Conservation (phyloP, 805 yeast species). For the Candida ponderosae region DNA sequence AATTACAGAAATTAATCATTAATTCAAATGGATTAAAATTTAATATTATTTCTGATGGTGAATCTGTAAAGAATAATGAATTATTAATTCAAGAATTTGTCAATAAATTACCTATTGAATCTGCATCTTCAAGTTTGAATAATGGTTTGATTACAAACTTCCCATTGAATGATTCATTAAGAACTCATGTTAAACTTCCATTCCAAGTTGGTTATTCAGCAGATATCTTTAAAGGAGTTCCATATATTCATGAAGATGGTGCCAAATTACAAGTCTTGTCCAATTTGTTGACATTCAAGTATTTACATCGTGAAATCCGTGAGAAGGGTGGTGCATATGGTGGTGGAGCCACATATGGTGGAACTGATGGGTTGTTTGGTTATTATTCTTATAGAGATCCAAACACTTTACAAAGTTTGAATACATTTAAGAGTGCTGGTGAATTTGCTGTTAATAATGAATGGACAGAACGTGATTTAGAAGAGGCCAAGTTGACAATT, state of each 20-base stretch:
- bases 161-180: slow-evolving; percentile 14
- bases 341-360: slow-evolving; percentile 83
- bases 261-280: slow-evolving; percentile 81
- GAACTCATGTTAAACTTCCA: slow-evolving; percentile 62
- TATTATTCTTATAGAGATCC: slow-evolving; percentile 95
- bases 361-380: slow-evolving; percentile 70
- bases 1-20: slow-evolving; percentile 38
- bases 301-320: slow-evolving; percentile 81
- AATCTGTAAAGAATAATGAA: slow-evolving; percentile 20
- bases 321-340: slow-evolving; percentile 99
- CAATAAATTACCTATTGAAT: slow-evolving; percentile 17
- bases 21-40: slow-evolving; percentile 37
- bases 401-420: slow-evolving; percentile 62
- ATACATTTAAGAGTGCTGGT: slow-evolving; percentile 48
- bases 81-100: slow-evolving; percentile 22
- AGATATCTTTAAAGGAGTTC: slow-evolving; percentile 54
- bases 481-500: slow-evolving; percentile 84
- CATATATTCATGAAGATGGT: slow-evolving; percentile 65
- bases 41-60: slow-evolving; percentile 53
- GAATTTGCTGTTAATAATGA: slow-evolving; percentile 36
- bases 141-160: slow-evolving; percentile 5
- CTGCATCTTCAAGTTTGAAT: slow-evolving; percentile 1
- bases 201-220: slow-evolving; percentile 86
- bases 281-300: slow-evolving; percentile 71
- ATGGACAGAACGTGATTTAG: slow-evolving; percentile 60